phyloP scores from a whole-genome alignment of 352 stramenopile genomes.

The Pythium sp. region DNA sequence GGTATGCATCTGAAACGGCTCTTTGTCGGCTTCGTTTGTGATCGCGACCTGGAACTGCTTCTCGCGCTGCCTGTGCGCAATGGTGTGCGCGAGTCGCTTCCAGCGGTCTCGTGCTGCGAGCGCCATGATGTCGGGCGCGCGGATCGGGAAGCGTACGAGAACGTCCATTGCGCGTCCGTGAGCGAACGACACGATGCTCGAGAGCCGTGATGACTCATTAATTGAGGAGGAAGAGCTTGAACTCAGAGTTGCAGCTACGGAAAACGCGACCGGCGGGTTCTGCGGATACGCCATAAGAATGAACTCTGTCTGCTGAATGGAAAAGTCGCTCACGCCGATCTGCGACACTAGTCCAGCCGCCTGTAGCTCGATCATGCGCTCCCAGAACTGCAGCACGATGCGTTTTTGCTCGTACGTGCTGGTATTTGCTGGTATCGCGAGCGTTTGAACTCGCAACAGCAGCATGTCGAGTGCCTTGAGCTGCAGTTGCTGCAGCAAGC shows the following conservation, averaged over 20 bases:
- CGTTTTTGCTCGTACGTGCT: conserved; percentile 37
- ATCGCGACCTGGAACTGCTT: conserved; percentile 39
- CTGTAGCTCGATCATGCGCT: conserved; percentile 35
- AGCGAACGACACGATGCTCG: conserved; percentile 30
- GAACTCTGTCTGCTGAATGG: conserved; percentile 58
- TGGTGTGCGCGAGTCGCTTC: conserved; percentile 23
- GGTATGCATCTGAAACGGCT: conserved; percentile 31
- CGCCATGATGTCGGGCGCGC: conserved; percentile 22
- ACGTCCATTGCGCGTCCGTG: conserved; percentile 43
- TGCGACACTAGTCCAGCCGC: conserved; percentile 30
- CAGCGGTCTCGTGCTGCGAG: conserved; percentile 23
- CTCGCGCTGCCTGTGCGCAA: conserved; percentile 32
- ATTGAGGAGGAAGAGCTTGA: background rate
- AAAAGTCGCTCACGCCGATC: conserved; percentile 47
- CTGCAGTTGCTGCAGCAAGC: conserved; percentile 31
- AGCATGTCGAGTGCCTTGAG: conserved; percentile 41
- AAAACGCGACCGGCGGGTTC: conserved; percentile 23
- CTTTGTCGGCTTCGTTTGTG: conserved; percentile 37
- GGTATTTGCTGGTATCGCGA: conserved; percentile 8
- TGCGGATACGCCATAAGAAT: conserved; percentile 31
- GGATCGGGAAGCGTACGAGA: conserved; percentile 35
- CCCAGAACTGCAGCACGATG: conserved; percentile 43
- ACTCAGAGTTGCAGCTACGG: conserved; percentile 12
- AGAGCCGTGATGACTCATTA: conserved; percentile 10
- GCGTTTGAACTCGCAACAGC: conserved; percentile 30